phyloP scores from a whole-genome alignment of 2,329 filamentous ascomycete genomes.

The Pyricularia sp. region DNA sequence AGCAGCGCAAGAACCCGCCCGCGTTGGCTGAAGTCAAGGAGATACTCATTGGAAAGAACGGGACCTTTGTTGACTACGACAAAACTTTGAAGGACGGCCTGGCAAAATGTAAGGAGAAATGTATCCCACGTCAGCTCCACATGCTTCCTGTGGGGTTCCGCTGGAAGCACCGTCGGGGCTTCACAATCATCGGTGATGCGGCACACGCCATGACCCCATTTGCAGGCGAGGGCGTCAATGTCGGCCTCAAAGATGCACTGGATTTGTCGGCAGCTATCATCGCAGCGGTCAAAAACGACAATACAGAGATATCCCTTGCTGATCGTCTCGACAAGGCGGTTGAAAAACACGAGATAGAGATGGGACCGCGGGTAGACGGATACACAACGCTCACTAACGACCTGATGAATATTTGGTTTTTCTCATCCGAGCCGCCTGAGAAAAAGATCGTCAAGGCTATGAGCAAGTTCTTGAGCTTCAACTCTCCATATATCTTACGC shows the following conservation, averaged over 20 bases:
- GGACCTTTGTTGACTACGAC: conserved; percentile 29
- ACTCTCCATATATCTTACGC: background rate
- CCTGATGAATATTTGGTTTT: conserved; percentile 35
- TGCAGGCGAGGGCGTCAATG: conserved; percentile 24
- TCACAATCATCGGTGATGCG: conserved; percentile 49
- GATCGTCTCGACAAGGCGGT: conserved; percentile 23
- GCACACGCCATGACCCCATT: conserved; percentile 51
- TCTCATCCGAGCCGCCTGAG: conserved; percentile 33
- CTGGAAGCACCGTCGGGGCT: conserved; percentile 37
- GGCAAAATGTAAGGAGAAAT: conserved; percentile 26
- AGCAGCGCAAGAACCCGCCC: conserved; percentile 32
- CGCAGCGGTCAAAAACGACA: conserved; percentile 8
- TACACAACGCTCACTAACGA: conserved; percentile 16
- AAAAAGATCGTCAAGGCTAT: conserved; percentile 27
- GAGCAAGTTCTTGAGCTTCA: conserved; percentile 18
- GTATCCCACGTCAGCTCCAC: conserved; percentile 36
- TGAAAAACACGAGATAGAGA: conserved; percentile 25
- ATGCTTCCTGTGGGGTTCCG: conserved; percentile 38
- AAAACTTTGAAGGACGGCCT: conserved; percentile 28
- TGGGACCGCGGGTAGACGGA: conserved; percentile 24
- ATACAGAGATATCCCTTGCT: background rate
- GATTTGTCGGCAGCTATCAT: conserved; percentile 35
- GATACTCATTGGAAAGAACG: conserved; percentile 22
- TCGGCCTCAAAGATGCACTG: conserved; percentile 44
- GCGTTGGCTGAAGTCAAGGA: conserved; percentile 28